Evolutionary conservation across 164 flowering plant species (phyloP).

Genomic region (Taxillus chinensis): DNA sequence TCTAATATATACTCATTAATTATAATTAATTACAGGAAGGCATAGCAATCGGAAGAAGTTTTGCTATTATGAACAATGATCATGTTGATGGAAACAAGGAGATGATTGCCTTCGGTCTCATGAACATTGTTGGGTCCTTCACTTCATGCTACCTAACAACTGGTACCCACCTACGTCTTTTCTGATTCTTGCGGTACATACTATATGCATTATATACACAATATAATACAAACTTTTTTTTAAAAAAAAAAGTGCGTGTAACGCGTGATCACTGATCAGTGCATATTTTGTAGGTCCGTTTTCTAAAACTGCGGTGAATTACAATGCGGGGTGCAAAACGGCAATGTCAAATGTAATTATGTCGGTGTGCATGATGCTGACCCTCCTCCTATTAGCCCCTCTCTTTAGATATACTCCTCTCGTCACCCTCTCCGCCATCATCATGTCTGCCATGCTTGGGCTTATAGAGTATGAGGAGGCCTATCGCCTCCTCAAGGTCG

Average conservation of each 20-base stretch:
- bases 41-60: conserved; percentile 82
- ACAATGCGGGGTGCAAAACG: conserved; percentile 66
- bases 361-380: conserved; percentile 58
- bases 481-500: conserved; percentile 48
- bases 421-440: conserved; percentile 80
- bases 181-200: neutral
- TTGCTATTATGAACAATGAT: conserved; percentile 54
- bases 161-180: conserved; percentile 26
- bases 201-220: neutral
- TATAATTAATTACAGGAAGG: conserved; percentile 56
- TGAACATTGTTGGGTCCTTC: conserved; percentile 85
- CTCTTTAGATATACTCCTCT: conserved; percentile 77
- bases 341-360: conserved; percentile 68
- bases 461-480: conserved; percentile 55
- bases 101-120: conserved; percentile 84
- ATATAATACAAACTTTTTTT: too few species aligned
- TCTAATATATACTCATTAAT: neutral
- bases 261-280: too few species aligned
- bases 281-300: conserved; percentile 58
- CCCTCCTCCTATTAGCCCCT: conserved; percentile 69
- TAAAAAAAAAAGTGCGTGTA: too few species aligned
- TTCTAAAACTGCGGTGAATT: conserved; percentile 85
- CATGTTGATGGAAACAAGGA: conserved; percentile 91
- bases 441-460: conserved; percentile 83
- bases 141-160: conserved; percentile 90